Percentiles rank a stretch among this genome's conserved stretches.
Evolutionary conservation across 805 yeast species (phyloP).

Genomic region (Ogataea pini): DNA sequence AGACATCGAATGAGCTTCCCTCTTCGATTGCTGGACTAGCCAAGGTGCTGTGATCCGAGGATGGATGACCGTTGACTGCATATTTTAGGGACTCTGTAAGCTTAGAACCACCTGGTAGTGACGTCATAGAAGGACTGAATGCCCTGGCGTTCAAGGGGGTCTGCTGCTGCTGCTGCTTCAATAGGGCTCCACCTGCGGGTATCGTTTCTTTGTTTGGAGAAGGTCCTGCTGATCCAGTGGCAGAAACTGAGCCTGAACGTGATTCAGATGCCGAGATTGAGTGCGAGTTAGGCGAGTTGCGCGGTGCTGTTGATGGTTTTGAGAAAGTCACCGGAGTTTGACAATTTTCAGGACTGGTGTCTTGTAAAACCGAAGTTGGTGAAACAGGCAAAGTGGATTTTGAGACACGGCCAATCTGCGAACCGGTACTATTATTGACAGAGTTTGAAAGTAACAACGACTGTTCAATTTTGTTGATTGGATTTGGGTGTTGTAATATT

Average conservation of each 20-base stretch:
- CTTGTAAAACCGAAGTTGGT: slow-evolving; percentile 9
- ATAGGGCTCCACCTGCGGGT: slow-evolving; percentile 27
- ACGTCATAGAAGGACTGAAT: slow-evolving; percentile 10
- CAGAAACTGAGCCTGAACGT: background rate
- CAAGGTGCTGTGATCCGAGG: background rate
- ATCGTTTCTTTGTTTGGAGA: slow-evolving; percentile 20
- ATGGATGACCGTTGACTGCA: background rate
- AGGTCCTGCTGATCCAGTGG: slow-evolving; percentile 4
- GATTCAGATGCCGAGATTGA: background rate
- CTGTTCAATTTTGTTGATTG: slow-evolving; percentile 22
- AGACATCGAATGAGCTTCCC: slow-evolving; percentile 1
- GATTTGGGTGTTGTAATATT: slow-evolving; percentile 43
- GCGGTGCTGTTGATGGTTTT: background rate
- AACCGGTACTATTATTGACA: background rate
- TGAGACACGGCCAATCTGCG: slow-evolving; percentile 1
- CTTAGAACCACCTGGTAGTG: slow-evolving; percentile 15
- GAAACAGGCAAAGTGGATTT: slow-evolving; percentile 8
- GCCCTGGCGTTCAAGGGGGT: background rate
- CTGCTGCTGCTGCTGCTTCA: slow-evolving; percentile 23
- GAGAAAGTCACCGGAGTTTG: slow-evolving; percentile 2
- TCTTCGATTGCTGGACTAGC: slow-evolving; percentile 8
- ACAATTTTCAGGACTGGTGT: background rate
- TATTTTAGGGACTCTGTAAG: slow-evolving; percentile 29
- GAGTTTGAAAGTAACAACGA: slow-evolving; percentile 21
- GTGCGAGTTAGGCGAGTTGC: background rate